A percentile compares a stretch with the other conserved stretches of the same genome.
phyloP scores from a whole-genome alignment of 352 stramenopile species.

The Pythium aphanidermatum region DNA sequence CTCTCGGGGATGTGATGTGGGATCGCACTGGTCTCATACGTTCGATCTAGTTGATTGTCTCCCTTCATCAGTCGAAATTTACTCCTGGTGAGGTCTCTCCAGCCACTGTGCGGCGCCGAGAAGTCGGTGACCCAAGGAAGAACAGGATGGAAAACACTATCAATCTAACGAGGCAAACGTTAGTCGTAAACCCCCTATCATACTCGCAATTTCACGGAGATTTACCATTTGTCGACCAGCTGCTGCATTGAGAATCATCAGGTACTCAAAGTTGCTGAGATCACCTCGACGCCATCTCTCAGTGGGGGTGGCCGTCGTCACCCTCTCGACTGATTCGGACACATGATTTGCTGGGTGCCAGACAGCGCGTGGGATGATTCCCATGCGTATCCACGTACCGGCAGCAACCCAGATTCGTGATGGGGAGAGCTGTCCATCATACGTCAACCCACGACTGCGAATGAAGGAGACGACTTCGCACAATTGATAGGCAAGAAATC shows the following conservation, averaged over 20 bases:
- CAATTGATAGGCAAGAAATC: constrained; percentile 68
- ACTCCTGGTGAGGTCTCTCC: constrained; percentile 87
- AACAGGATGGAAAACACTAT: constrained; percentile 87
- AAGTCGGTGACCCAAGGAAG: constrained; percentile 97
- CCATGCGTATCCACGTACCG: constrained; percentile 43
- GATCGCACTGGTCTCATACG: constrained; percentile 78
- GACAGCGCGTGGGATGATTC: constrained; percentile 20
- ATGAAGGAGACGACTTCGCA: constrained; percentile 36
- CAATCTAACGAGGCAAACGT: no score
- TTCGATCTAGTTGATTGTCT: constrained; percentile 89
- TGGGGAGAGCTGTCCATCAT: constrained; percentile 31
- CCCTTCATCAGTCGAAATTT: constrained; percentile 96
- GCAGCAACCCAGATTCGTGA: constrained; percentile 41
- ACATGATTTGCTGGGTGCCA: no score
- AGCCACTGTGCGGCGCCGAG: constrained; percentile 38
- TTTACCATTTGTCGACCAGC: constrained; percentile 78
- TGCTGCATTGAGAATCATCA: constrained; percentile 89
- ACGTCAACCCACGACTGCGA: constrained; percentile 33
- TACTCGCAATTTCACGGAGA: background rate
- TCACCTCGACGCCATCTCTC: constrained; percentile 86
- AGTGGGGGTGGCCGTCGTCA: constrained; percentile 41
- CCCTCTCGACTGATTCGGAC: constrained; percentile 17
- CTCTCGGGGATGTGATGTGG: constrained; percentile 94
- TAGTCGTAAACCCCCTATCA: background rate
- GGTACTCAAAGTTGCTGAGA: constrained; percentile 92